Evolutionary conservation across 495 filamentous ascomycete genomes (phyloP).

Genomic region (Tuber melanosporum): DNA sequence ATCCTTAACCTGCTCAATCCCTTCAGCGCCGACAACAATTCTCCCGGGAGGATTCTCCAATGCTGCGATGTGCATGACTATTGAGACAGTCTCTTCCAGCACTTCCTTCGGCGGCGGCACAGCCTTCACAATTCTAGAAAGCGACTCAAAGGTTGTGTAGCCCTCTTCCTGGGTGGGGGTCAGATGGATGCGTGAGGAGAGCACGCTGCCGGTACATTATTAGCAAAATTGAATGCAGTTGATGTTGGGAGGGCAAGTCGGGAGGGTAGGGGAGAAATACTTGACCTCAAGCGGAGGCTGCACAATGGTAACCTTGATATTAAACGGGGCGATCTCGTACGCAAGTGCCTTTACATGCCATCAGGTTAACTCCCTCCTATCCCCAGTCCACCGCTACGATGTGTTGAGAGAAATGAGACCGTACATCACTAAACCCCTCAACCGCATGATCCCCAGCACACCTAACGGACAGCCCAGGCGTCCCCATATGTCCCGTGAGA

Average conservation of each 20-base stretch:
- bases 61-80: conserved; percentile 81
- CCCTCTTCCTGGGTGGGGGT: conserved; percentile 17
- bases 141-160: conserved; percentile 13
- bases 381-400: not conserved
- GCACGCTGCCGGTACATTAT: conserved; percentile 14
- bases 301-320: conserved; percentile 90
- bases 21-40: conserved; percentile 90
- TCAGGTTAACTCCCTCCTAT: not conserved
- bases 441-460: conserved; percentile 90
- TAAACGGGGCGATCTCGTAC: conserved; percentile 96
- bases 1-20: conserved; percentile 81
- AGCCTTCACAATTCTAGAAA: not conserved
- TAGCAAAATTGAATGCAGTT: not conserved
- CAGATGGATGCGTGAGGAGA: conserved; percentile 26
- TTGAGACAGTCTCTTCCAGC: conserved; percentile 71
- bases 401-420: conserved; percentile 13
- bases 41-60: conserved; percentile 93
- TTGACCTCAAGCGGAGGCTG: conserved; percentile 62
- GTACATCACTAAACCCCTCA: conserved; percentile 88
- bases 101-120: conserved; percentile 13
- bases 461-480: conserved; percentile 83
- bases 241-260: not conserved
- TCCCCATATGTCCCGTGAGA: conserved; percentile 86
- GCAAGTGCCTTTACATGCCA: conserved; percentile 59
- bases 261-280: conserved; percentile 16